A percentile compares a stretch with the other conserved stretches of the same genome.
Conservation (phyloP, 805 yeast species). For the Saturnispora kantuleensis region DNA sequence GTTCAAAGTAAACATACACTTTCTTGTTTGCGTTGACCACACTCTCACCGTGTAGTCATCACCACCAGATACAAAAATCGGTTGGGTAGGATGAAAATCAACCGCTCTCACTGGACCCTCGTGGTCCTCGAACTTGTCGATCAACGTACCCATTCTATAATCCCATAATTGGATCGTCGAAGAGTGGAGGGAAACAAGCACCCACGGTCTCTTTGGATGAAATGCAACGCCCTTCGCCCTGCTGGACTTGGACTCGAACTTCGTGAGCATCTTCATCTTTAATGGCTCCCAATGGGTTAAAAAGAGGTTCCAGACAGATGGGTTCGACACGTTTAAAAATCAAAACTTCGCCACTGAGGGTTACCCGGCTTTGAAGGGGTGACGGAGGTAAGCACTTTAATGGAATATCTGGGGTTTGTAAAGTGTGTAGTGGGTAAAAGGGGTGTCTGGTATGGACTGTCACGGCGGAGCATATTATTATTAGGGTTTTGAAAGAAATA, state of each 20-base stretch:
- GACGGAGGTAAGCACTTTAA: too few species aligned
- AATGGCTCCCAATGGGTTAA: not conserved
- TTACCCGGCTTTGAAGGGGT: not conserved
- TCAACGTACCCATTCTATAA: constrained; percentile 96
- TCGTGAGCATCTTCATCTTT: constrained; percentile 52
- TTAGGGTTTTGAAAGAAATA: too few species aligned
- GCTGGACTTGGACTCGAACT: constrained; percentile 68
- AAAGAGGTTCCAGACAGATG: not conserved
- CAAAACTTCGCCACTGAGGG: not conserved
- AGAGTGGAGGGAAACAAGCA: constrained; percentile 90
- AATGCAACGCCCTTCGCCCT: constrained; percentile 96
- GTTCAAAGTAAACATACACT: constrained; percentile 80
- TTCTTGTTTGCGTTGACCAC: constrained; percentile 88
- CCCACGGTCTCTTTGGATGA: constrained; percentile 95
- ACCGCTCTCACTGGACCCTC: constrained; percentile 97
- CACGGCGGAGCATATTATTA: too few species aligned
- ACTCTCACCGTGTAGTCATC: constrained; percentile 93
- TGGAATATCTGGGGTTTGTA: too few species aligned
- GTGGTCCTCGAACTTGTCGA: constrained; percentile 95
- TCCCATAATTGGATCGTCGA: constrained; percentile 99
- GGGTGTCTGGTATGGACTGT: not conserved
- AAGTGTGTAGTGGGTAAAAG: not conserved
- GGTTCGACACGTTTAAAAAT: not conserved
- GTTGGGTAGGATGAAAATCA: constrained; percentile 96
- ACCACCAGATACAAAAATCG: constrained; percentile 93